Percentiles rank a stretch among this genome's conserved stretches.
These are phyloP conservation scores for Silybum marianum DNA, from an alignment of 129 eudicot species.

Conservation along the genomic window DNA sequence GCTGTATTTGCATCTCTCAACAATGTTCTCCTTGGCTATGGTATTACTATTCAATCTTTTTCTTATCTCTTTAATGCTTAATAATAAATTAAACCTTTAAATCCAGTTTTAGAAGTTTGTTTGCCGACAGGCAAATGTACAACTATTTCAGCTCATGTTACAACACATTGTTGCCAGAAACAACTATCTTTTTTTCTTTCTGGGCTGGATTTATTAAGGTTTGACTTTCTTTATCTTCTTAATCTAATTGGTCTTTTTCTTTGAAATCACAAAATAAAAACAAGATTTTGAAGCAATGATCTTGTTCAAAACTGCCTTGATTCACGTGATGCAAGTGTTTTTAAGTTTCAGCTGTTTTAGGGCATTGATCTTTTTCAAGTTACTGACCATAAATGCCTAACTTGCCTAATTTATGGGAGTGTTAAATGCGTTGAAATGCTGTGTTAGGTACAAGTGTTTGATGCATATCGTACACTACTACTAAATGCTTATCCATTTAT, in stretches of 20 bases:
- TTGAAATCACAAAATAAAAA: neutral
- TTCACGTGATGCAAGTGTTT: slow-evolving; percentile 19
- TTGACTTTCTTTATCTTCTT: slow-evolving; percentile 14
- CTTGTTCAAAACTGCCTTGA: slow-evolving; percentile 12
- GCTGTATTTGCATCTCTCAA: slow-evolving; percentile 89
- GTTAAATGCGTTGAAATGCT: slow-evolving; percentile 30
- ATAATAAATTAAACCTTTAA: slow-evolving; percentile 13
- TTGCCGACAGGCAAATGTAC: slow-evolving; percentile 41
- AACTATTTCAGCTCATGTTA: slow-evolving; percentile 28
- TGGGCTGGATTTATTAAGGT: slow-evolving; percentile 27
- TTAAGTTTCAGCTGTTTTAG: slow-evolving; percentile 16
- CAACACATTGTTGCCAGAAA: slow-evolving; percentile 3
- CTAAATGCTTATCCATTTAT: neutral
- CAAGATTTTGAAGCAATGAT: slow-evolving; percentile 3
- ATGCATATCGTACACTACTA: slow-evolving; percentile 26
- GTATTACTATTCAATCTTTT: slow-evolving; percentile 36
- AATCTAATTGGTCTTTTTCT: neutral
- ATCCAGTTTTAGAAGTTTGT: slow-evolving; percentile 18
- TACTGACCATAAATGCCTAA: slow-evolving; percentile 34
- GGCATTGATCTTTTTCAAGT: slow-evolving; percentile 23
- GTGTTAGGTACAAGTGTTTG: slow-evolving; percentile 27
- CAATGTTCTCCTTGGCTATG: slow-evolving; percentile 92
- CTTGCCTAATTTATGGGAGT: slow-evolving; percentile 23
- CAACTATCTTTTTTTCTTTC: slow-evolving; percentile 7
- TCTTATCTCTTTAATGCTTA: neutral